These are phyloP conservation scores for Penicillium roqueforti DNA, from an alignment of 495 filamentous ascomycete species.

Conservation along the genomic window DNA sequence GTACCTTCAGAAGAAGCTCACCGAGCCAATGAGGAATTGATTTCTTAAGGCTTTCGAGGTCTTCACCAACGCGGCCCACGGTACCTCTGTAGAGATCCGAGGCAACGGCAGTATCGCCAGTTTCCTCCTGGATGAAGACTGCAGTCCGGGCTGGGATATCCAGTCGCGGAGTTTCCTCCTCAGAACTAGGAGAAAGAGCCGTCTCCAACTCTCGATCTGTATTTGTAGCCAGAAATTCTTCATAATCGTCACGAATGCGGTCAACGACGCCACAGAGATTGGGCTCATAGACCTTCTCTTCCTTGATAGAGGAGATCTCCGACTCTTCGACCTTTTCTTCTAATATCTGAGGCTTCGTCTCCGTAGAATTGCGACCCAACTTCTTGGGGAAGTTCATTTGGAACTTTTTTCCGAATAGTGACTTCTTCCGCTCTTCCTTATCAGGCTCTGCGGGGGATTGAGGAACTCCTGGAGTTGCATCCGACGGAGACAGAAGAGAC, in stretches of 20 bases:
- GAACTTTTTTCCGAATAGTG: slow-evolving; percentile 82
- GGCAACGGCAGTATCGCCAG: slow-evolving; percentile 78
- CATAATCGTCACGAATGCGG: slow-evolving; percentile 71
- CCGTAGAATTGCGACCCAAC: slow-evolving; percentile 67
- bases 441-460: slow-evolving; percentile 63
- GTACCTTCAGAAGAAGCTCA: slow-evolving; percentile 76
- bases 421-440: slow-evolving; percentile 69
- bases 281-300: slow-evolving; percentile 77
- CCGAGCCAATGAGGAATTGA: slow-evolving; percentile 86
- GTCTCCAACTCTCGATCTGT: slow-evolving; percentile 54
- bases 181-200: slow-evolving; percentile 69
- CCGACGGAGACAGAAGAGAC: slow-evolving; percentile 43
- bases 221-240: slow-evolving; percentile 58
- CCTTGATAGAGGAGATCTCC: slow-evolving; percentile 55
- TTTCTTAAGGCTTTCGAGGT: slow-evolving; percentile 79
- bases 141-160: slow-evolving; percentile 74
- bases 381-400: slow-evolving; percentile 85
- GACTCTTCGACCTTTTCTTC: slow-evolving; percentile 87
- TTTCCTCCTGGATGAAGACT: slow-evolving; percentile 94
- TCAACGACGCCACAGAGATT: slow-evolving; percentile 79
- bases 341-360: slow-evolving; percentile 65
- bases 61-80: slow-evolving; percentile 68
- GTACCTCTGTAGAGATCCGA: slow-evolving; percentile 89
- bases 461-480: slow-evolving; percentile 45
- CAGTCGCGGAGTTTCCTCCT: slow-evolving; percentile 80